Evolutionary conservation across 306 rosid species (phyloP).

Genomic region (Parietaria judaica): DNA sequence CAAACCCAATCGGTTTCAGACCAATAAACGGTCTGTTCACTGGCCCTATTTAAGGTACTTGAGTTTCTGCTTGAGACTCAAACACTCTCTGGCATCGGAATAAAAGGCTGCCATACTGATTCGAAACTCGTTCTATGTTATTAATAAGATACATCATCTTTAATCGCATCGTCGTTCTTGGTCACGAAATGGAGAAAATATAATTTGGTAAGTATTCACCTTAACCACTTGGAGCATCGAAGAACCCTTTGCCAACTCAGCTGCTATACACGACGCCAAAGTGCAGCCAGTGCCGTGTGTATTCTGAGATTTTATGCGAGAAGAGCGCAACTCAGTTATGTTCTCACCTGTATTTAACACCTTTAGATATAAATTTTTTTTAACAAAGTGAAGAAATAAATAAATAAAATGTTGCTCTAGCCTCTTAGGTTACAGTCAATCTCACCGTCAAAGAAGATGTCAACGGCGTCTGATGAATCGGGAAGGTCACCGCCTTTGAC

Average conservation of each 20-base stretch:
- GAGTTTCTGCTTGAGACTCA: no score
- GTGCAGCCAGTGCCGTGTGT: slow-evolving; percentile 96
- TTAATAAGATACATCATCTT: neutral
- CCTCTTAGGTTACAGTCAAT: slow-evolving; percentile 10
- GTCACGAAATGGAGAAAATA: neutral
- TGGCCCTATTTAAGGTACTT: no score
- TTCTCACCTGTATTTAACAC: slow-evolving; percentile 53
- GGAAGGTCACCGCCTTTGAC: slow-evolving; percentile 98
- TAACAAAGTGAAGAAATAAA: slow-evolving; percentile 11
- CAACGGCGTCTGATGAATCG: slow-evolving; percentile 69
- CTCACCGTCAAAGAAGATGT: slow-evolving; percentile 80
- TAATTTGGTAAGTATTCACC: slow-evolving; percentile 30
- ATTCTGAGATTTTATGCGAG: slow-evolving; percentile 61
- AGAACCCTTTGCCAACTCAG: slow-evolving; percentile 90
- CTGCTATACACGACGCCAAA: slow-evolving; percentile 90
- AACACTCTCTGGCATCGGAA: no score
- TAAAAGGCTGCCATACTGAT: no score
- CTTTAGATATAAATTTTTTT: slow-evolving; percentile 21
- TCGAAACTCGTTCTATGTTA: neutral
- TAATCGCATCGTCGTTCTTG: neutral
- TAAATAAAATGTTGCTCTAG: neutral
- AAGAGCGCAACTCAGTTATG: slow-evolving; percentile 52
- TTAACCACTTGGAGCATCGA: slow-evolving; percentile 66
- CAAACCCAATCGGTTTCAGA: no score
- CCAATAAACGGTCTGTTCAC: no score